phyloP scores from a whole-genome alignment of 1,284 basidiomycete genomes.

The Leccinum subfulvum region DNA sequence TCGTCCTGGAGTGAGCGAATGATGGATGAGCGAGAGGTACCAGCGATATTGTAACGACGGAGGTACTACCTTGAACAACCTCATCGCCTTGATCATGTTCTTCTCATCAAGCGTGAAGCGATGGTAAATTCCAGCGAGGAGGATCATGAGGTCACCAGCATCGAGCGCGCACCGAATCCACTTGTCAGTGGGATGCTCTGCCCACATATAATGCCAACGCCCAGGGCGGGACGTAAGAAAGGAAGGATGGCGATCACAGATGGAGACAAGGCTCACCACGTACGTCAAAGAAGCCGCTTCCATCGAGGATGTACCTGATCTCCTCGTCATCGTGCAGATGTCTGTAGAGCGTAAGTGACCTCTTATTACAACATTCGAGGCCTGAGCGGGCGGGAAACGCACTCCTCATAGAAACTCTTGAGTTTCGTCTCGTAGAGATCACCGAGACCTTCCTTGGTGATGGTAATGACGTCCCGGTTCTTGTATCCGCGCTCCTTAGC shows the following conservation, averaged over 20 bases:
- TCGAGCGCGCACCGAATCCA: conserved; percentile 76
- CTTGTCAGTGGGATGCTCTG: conserved; percentile 53
- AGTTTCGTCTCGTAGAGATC: conserved; percentile 75
- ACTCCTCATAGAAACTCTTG: conserved; percentile 81
- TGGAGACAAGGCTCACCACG: conserved; percentile 49
- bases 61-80: conserved; percentile 68
- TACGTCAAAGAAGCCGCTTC: conserved; percentile 84
- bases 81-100: conserved; percentile 69
- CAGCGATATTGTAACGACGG: neutral
- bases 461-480: conserved; percentile 74
- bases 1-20: conserved; percentile 57
- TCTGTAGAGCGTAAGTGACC: conserved; percentile 36
- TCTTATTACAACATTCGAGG: conserved; percentile 7
- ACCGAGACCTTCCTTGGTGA: conserved; percentile 66
- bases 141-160: conserved; percentile 70
- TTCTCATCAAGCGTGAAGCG: conserved; percentile 78
- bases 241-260: neutral
- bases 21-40: neutral
- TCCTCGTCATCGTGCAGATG: conserved; percentile 92
- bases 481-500: conserved; percentile 71
- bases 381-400: conserved; percentile 23
- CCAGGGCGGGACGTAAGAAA: neutral
- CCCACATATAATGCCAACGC: neutral
- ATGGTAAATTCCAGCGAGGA: conserved; percentile 84
- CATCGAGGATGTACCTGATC: conserved; percentile 80